Evolutionary conservation across 257 asterid genomes (phyloP), one percentile per base, ranked within the genome.

Genomic region (Nicotiana paniculata): DNA sequence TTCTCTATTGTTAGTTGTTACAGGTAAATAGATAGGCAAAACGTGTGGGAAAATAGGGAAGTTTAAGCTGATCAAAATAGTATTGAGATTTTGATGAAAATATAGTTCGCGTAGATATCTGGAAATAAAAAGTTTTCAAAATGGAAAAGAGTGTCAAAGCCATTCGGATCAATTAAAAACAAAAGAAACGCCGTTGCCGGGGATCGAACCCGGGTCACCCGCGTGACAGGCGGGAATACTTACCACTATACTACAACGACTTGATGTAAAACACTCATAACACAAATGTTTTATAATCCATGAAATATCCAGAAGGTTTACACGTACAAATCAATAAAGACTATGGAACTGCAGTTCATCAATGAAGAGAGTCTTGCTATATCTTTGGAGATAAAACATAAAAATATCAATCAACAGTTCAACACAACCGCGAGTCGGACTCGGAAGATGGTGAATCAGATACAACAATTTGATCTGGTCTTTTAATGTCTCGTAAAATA

Each of bases 141-240:
- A 59, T 8, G 12, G 65, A 59, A 59, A 18, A 9, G 51, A 2
- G 12, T 43, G 51, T 43, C 12, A 8, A 43, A 43, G 51, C 51
- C 12, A 1, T 43, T 43, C 2, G 48, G 11, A 39, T 39, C 2
- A 30, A 32, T 32, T 0, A 43, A 43, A 39, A 43, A 43, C 51
- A 43, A 8, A 53, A 1, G 5, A n/a, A 4, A 0, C 90, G 90
- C 91, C 89, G 90, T 78, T 84, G 90, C 91, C 90, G 93, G 93
- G 89, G 91, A 88, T 90, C 90, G 89, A 90, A 90, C 90, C 87
- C 90, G 86, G 91, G 91, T 90, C 90, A 82, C 88, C 90, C 91
- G 88, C 84, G 93, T 90, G 93, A 90, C 92, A 90, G 86, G 89
- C 89, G 87, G 90, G 91, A 90, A 90, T 90, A 88, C 93, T 87